phyloP scores from a whole-genome alignment of 2,329 filamentous ascomycete genomes.

The Lecanicillium sp. region DNA sequence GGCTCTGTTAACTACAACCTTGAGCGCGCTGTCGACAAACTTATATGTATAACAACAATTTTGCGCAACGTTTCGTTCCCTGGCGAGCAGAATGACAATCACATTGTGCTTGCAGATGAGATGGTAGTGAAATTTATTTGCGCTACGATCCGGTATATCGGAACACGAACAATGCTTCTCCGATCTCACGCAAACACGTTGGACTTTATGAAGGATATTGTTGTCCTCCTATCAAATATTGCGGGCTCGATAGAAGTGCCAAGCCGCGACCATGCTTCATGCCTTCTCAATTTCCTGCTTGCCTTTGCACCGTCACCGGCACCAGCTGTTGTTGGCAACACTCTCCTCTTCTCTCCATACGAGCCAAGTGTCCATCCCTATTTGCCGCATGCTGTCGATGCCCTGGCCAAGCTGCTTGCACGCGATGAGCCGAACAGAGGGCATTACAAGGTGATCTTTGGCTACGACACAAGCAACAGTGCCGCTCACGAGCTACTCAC shows the following conservation, averaged over 20 bases:
- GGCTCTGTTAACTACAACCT: slow-evolving; percentile 73
- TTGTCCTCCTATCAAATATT: slow-evolving; percentile 84
- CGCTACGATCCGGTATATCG: slow-evolving; percentile 74
- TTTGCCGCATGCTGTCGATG: slow-evolving; percentile 81
- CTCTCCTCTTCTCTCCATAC: slow-evolving; percentile 71
- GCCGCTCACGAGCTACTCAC: slow-evolving; percentile 75
- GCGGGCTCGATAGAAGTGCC: slow-evolving; percentile 73
- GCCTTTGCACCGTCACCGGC: slow-evolving; percentile 77
- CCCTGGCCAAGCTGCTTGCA: slow-evolving; percentile 82
- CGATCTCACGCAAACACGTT: slow-evolving; percentile 76
- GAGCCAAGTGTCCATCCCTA: slow-evolving; percentile 78
- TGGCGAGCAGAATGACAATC: slow-evolving; percentile 54
- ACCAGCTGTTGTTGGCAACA: slow-evolving; percentile 48
- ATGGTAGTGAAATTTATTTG: slow-evolving; percentile 76
- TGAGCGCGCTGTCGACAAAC: slow-evolving; percentile 74
- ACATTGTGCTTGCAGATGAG: slow-evolving; percentile 64
- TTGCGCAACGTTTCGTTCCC: slow-evolving; percentile 87
- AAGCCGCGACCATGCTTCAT: slow-evolving; percentile 77
- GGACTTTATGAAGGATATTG: slow-evolving; percentile 94
- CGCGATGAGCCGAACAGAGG: slow-evolving; percentile 88
- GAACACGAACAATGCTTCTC: slow-evolving; percentile 80
- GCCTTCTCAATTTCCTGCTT: slow-evolving; percentile 79
- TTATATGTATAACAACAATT: slow-evolving; percentile 88
- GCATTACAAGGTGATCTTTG: slow-evolving; percentile 75
- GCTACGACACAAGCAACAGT: slow-evolving; percentile 55